These are phyloP conservation scores for Keithomyces neogunnii DNA, from an alignment of 2,329 filamentous ascomycete genomes.

Conservation along the genomic window DNA sequence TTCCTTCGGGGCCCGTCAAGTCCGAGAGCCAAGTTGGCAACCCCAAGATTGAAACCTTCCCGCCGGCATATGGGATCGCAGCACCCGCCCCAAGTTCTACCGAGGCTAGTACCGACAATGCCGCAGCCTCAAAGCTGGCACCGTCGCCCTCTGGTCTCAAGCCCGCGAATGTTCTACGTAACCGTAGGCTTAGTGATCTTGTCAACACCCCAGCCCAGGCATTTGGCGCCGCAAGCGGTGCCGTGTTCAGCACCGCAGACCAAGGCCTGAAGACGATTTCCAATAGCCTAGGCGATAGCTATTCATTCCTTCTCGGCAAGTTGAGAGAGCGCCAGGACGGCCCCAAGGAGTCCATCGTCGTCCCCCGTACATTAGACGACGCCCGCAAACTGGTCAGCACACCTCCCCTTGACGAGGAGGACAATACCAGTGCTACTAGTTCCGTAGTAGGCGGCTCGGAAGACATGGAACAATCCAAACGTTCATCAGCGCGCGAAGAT, in stretches of 20 bases:
- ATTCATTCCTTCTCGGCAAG: slow-evolving; percentile 86
- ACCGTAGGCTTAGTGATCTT: slow-evolving; percentile 73
- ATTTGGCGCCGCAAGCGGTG: slow-evolving; percentile 74
- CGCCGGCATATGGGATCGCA: slow-evolving; percentile 43
- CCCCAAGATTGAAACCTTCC: slow-evolving; percentile 45
- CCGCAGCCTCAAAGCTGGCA: slow-evolving; percentile 25
- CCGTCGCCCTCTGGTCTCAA: slow-evolving; percentile 34
- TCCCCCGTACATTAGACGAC: slow-evolving; percentile 89
- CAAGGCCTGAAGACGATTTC: slow-evolving; percentile 89
- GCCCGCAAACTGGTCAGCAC: slow-evolving; percentile 81
- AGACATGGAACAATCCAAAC: slow-evolving; percentile 23
- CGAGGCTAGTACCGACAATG: slow-evolving; percentile 23
- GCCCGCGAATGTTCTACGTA: slow-evolving; percentile 46
- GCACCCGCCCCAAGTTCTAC: slow-evolving; percentile 22
- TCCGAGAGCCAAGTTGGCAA: slow-evolving; percentile 37
- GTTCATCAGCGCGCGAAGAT: slow-evolving; percentile 41
- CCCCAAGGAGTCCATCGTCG: slow-evolving; percentile 38
- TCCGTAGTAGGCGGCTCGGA: slow-evolving; percentile 35
- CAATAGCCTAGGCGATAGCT: slow-evolving; percentile 81
- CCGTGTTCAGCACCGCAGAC: slow-evolving; percentile 80
- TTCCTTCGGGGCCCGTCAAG: slow-evolving; percentile 59
- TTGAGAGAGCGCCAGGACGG: slow-evolving; percentile 61
- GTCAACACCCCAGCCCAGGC: slow-evolving; percentile 78
- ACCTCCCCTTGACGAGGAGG: slow-evolving; percentile 54
- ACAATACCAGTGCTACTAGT: slow-evolving; percentile 50